Conservation (phyloP, 2,329 filamentous ascomycete species). For the Pseudogymnoascus sp. region DNA sequence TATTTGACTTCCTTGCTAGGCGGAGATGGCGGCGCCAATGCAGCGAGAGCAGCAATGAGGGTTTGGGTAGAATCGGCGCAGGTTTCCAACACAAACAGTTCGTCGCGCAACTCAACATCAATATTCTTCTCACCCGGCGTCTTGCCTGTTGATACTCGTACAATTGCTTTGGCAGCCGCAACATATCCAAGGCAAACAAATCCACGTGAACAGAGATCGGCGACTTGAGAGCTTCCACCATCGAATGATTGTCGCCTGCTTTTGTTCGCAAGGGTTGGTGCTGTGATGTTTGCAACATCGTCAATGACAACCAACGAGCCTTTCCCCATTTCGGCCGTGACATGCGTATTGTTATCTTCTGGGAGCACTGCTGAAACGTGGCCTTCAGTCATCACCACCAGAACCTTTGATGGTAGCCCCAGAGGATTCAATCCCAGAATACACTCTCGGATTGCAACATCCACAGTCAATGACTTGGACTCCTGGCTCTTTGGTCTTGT, state of each 20-base stretch:
- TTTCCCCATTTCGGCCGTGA: slow-evolving; percentile 63
- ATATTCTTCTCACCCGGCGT: slow-evolving; percentile 56
- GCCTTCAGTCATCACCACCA: slow-evolving; percentile 71
- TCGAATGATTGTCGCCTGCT: slow-evolving; percentile 23
- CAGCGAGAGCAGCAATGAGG: slow-evolving; percentile 68
- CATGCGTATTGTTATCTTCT: slow-evolving; percentile 54
- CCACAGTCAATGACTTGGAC: slow-evolving; percentile 54
- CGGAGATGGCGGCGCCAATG: slow-evolving; percentile 72
- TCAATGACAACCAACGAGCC: slow-evolving; percentile 79
- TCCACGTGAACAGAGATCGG: slow-evolving; percentile 53
- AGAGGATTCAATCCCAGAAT: slow-evolving; percentile 78
- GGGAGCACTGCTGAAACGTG: slow-evolving; percentile 61
- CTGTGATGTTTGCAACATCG: slow-evolving; percentile 45
- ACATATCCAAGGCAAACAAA: slow-evolving; percentile 84
- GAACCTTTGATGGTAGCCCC: slow-evolving; percentile 62
- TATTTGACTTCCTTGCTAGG: slow-evolving; percentile 80
- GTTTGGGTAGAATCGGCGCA: slow-evolving; percentile 97
- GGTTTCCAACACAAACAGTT: slow-evolving; percentile 83
- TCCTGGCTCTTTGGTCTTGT: slow-evolving; percentile 21
- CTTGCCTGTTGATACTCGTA: slow-evolving; percentile 40
- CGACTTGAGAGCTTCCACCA: slow-evolving; percentile 38
- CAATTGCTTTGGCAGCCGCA: slow-evolving; percentile 63
- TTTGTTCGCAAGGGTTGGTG: slow-evolving; percentile 9
- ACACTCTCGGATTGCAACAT: slow-evolving; percentile 73
- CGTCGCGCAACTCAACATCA: slow-evolving; percentile 74